These are phyloP conservation scores for Aspergillus indologenus DNA, from an alignment of 495 filamentous ascomycete genomes.

Conservation along the genomic window DNA sequence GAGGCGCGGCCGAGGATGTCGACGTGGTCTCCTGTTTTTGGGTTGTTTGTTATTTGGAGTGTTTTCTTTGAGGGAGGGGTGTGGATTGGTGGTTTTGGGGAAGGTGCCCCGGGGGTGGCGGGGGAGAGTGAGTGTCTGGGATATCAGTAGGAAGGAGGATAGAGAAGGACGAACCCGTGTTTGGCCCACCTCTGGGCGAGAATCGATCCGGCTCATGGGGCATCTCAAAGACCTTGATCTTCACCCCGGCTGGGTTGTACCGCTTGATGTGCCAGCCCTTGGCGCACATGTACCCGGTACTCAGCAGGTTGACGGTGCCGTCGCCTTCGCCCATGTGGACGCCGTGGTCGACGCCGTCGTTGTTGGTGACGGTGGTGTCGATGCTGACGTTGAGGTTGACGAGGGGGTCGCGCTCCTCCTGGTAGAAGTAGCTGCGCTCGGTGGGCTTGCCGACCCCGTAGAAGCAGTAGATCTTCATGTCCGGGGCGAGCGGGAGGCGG, in stretches of 20 bases:
- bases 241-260: constrained; percentile 81
- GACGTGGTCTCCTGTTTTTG: constrained; percentile 73
- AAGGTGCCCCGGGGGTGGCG: no score
- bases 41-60: not conserved
- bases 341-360: constrained; percentile 71
- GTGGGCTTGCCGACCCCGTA: constrained; percentile 92
- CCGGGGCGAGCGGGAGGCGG: constrained; percentile 81
- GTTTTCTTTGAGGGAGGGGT: no score
- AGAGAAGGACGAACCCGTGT: constrained; percentile 59
- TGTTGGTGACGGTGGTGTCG: constrained; percentile 72
- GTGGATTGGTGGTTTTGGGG: not conserved
- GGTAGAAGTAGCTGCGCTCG: constrained; percentile 89
- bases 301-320: constrained; percentile 87
- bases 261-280: constrained; percentile 88
- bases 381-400: constrained; percentile 81
- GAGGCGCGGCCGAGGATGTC: constrained; percentile 88
- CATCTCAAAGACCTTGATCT: constrained; percentile 90
- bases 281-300: constrained; percentile 92
- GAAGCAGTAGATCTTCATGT: constrained; percentile 96
- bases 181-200: constrained; percentile 85
- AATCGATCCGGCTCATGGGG: constrained; percentile 93
- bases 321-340: constrained; percentile 93
- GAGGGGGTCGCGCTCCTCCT: constrained; percentile 62
- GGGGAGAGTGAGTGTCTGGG: not conserved
- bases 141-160: not conserved